Base-by-base conservation (phyloP, 1,284 basidiomycete genomes). In the Cutaneotrichosporon dermatis region DNA sequence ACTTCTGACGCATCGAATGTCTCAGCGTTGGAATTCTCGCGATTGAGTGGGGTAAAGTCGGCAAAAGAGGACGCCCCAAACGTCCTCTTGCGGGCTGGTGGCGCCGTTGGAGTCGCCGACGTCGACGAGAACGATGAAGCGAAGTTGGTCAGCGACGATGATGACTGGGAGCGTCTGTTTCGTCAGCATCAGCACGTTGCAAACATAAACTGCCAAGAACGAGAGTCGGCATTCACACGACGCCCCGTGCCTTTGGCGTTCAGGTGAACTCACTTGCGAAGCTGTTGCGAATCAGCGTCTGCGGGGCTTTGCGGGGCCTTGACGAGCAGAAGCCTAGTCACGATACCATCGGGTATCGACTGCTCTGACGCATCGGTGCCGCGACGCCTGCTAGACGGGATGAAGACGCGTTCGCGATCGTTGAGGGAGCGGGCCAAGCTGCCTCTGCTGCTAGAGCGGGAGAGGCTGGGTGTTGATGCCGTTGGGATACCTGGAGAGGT, bases 291-390 rank as follows among this genome's bases (percentile, higher is more conserved):
- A 9, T 25, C 48, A 45, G 34, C n/a, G 69, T 69, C 65, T 25
- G 33, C 34, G 7, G 33, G 46, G 33, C 10, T 16, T 6, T 58
- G 55, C 2, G 76, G 76, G 12, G 77, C 77, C 57, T 73, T 76
- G 57, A 78, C 76, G 54, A 78, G 60, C 25, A 73, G 73, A 53
- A 78, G 58, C 9, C 72, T 63, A 12, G 72, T 75, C 46, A 62
- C 60, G 42, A 61, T 62, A n/a, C 60, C 44, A 2, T 41, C 12
- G 16, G 15, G 61, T 43, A 2, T 41, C 12, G 16, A 34, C 15
- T 10, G 25, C 25, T 50, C 39, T 34, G 55, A 39, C 15, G 45
- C 25, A n/a, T 37, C 33, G 42, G 37, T 43, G 37, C 7, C 53
- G 40, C 59, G 52, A 2, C 62, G 51, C 3, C 40, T 12, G 44